Conservation (phyloP, 495 filamentous ascomycete genomes). For the Echria macrotheca region DNA sequence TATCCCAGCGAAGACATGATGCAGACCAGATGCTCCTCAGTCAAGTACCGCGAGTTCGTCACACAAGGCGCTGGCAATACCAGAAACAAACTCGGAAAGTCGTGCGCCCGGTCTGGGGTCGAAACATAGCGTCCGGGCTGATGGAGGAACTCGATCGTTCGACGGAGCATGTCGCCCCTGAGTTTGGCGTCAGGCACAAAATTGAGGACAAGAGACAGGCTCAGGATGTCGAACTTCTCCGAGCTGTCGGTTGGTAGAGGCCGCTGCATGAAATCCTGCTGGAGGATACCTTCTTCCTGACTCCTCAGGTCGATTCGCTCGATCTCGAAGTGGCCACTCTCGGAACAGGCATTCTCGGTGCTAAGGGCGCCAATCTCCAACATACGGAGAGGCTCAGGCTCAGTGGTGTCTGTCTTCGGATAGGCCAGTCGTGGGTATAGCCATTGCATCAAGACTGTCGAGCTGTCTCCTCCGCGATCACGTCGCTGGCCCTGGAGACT, state of each 20-base stretch:
- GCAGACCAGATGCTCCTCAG: conserved; percentile 59
- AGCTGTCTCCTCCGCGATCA: conserved; percentile 86
- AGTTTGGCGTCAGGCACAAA: conserved; percentile 73
- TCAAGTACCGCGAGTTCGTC: conserved; percentile 85
- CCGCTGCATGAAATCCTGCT: conserved; percentile 93
- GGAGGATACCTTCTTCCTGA: conserved; percentile 68
- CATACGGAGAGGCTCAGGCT: conserved; percentile 45
- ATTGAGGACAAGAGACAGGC: conserved; percentile 91
- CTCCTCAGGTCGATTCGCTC: conserved; percentile 88
- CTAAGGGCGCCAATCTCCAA: conserved; percentile 90
- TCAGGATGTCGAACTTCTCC: conserved; percentile 80
- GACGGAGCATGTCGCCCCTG: conserved; percentile 82
- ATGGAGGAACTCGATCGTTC: conserved; percentile 62
- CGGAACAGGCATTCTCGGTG: conserved; percentile 76
- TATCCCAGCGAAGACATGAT: conserved; percentile 82
- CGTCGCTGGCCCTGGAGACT: conserved; percentile 81
- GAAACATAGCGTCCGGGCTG: conserved; percentile 15
- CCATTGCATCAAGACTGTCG: conserved; percentile 82
- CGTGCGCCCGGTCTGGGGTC: conserved; percentile 22
- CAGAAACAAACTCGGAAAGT: conserved; percentile 78
- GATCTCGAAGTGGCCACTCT: conserved; percentile 62
- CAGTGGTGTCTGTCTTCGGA: conserved; percentile 23
- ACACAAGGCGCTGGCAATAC: conserved; percentile 88
- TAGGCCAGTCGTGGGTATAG: conserved; percentile 43
- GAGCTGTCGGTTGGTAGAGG: conserved; percentile 58